Base-by-base conservation (phyloP, 2,329 filamentous ascomycete genomes). In the Trichoderma asperellum region DNA sequence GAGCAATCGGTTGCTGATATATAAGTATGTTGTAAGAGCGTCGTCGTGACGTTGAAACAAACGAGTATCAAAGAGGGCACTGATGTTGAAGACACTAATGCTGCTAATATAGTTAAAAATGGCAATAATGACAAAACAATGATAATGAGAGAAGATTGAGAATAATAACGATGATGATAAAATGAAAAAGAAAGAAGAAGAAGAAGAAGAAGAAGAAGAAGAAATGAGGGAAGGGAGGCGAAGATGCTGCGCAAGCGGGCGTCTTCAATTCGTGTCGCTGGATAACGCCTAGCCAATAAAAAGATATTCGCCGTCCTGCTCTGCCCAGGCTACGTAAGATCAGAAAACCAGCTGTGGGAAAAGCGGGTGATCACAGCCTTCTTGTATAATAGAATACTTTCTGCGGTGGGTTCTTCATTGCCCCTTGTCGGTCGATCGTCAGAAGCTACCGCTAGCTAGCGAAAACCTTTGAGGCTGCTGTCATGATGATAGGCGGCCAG, bases 401-500 rank as follows among this genome's bases (percentile, higher is more conserved):
- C 35, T 56, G 61, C 14, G 47, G 49, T 56, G 27, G 35, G 6
- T 16, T 43, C 49, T 34, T 55, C 61, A 21, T 64, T 35, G 40
- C 34, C 24, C 35, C 49, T 40, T n/a, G 37, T 66, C 21, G 32
- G 62, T 47, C 37, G 37, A 61, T 47, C 14, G 27, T 40, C 27
- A 35, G 37, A 47, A 32, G 29, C 27, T 21, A 24, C 8, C 34
- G 62, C 57, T 12, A 27, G 61, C 52, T 43, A 43, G 49, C 32
- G 24, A 29, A 53, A 55, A n/a, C 21, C 34, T 56, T 53, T 29
- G 12, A 43, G 12, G 58, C 37, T 16, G 34, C 16, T 35, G 61
- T 64, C 2, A 52, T 56, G 24, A 53, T 49, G 37, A 66, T 57
- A 49, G 62, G 62, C 57, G 62, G 62, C 53, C 29, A 66, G 53